Percentiles rank a stretch among this genome's conserved stretches.
These are phyloP conservation scores for Amauroascus niger DNA, from an alignment of 2,329 filamentous ascomycete species.

Conservation along the genomic window DNA sequence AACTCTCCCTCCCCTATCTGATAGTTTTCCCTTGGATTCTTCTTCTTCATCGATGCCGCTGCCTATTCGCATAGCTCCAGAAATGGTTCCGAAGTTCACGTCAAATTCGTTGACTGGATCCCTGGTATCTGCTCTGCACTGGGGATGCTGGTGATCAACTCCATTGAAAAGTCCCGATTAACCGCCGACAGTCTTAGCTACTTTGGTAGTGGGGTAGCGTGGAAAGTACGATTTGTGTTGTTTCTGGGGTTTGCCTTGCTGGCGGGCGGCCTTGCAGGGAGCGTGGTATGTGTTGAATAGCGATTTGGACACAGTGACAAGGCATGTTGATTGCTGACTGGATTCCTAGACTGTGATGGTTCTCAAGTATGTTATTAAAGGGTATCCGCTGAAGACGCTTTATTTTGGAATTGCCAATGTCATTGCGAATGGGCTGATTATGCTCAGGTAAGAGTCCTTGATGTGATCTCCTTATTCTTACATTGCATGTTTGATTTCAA, in stretches of 20 bases:
- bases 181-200: conserved; percentile 57
- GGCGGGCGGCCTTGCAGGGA: conserved; percentile 57
- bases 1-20: background rate
- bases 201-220: conserved; percentile 56
- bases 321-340: background rate
- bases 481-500: background rate
- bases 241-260: conserved; percentile 61
- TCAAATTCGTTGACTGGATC: conserved; percentile 64
- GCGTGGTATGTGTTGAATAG: conserved; percentile 43
- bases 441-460: conserved; percentile 49
- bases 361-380: conserved; percentile 55
- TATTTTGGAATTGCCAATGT: conserved; percentile 61
- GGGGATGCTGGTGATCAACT: conserved; percentile 64
- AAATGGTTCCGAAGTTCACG: conserved; percentile 53
- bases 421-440: conserved; percentile 54
- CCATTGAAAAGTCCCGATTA: conserved; percentile 58
- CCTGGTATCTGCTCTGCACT: conserved; percentile 59
- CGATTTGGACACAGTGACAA: background rate
- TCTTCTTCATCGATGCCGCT: conserved; percentile 58
- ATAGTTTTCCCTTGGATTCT: conserved; percentile 61
- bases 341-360: conserved; percentile 49
- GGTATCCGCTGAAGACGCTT: conserved; percentile 51
- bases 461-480: conserved; percentile 9
- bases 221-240: conserved; percentile 59
- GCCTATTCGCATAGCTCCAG: conserved; percentile 52